phyloP scores from a whole-genome alignment of 2,329 filamentous ascomycete genomes.

The Exophiala spinifera region DNA sequence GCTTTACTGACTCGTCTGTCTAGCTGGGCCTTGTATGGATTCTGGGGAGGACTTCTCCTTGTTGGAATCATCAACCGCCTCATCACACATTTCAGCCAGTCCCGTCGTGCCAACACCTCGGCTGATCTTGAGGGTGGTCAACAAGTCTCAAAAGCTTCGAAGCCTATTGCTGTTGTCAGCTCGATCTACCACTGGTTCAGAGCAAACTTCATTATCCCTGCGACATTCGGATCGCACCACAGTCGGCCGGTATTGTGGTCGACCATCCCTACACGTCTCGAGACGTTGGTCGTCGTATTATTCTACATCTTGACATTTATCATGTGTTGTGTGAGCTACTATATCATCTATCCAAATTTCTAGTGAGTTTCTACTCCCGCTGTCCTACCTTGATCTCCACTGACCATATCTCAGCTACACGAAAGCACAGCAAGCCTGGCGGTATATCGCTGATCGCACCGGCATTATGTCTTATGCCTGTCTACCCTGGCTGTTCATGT shows the following conservation, averaged over 20 bases:
- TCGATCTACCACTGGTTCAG: conserved; percentile 35
- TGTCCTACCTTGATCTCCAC: too few species aligned
- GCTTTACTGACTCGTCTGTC: too few species aligned
- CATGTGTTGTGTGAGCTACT: conserved; percentile 36
- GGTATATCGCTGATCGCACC: conserved; percentile 61
- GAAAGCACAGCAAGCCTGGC: conserved; percentile 39
- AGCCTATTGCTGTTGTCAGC: background rate
- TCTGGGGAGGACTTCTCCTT: conserved; percentile 40
- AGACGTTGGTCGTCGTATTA: conserved; percentile 40
- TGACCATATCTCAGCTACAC: background rate
- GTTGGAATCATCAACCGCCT: conserved; percentile 37
- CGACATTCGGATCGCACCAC: conserved; percentile 42
- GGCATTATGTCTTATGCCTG: conserved; percentile 63
- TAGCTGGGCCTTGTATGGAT: conserved; percentile 36
- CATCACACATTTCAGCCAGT: conserved; percentile 25
- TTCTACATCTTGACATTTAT: conserved; percentile 37
- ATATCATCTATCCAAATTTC: background rate
- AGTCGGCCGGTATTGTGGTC: conserved; percentile 43
- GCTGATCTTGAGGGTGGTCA: conserved; percentile 19
- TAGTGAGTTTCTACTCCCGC: too few species aligned
- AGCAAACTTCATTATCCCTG: conserved; percentile 43
- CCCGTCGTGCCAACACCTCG: conserved; percentile 5
- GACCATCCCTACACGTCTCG: conserved; percentile 49
- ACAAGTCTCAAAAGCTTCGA: background rate
- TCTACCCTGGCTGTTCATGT: conserved; percentile 63